Evolutionary conservation across 495 filamentous ascomycete species (phyloP).

Genomic region (Neurospora sp.): DNA sequence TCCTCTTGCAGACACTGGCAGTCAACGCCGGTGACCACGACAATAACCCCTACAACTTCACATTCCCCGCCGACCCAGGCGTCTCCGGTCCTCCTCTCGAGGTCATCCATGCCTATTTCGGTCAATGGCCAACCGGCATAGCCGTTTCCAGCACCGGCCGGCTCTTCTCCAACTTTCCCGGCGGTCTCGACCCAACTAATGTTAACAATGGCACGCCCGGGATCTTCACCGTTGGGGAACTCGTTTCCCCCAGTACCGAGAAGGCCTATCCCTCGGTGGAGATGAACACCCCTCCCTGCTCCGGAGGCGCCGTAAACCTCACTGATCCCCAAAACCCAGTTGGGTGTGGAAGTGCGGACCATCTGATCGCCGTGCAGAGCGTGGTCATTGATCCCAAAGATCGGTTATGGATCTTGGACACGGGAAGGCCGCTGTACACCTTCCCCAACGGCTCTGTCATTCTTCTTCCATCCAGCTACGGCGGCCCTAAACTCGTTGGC

Average conservation of each 20-base stretch:
- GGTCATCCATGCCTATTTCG: not conserved
- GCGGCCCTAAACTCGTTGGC: not conserved
- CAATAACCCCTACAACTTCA: not conserved
- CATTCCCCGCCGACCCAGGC: not conserved
- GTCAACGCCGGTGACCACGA: not conserved
- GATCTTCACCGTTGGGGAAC: not conserved
- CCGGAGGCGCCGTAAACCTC: not conserved
- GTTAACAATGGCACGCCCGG: not conserved
- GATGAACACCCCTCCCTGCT: not conserved
- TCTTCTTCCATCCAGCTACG: not conserved
- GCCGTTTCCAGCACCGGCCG: not conserved
- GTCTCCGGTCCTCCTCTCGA: not conserved
- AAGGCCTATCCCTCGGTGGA: not conserved
- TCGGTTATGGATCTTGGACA: not conserved
- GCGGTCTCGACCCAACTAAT: not conserved
- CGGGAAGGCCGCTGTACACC: not conserved
- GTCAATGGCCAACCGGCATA: not conserved
- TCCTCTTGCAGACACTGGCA: not conserved
- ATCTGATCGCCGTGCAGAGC: not conserved
- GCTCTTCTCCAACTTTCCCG: not conserved
- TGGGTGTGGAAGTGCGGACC: not conserved
- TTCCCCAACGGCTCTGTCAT: not conserved
- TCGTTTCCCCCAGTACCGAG: not conserved
- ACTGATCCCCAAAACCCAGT: not conserved
- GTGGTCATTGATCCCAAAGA: accelerated